Conservation (phyloP, 345 rosid genomes). For the Eucalyptus victrix region DNA sequence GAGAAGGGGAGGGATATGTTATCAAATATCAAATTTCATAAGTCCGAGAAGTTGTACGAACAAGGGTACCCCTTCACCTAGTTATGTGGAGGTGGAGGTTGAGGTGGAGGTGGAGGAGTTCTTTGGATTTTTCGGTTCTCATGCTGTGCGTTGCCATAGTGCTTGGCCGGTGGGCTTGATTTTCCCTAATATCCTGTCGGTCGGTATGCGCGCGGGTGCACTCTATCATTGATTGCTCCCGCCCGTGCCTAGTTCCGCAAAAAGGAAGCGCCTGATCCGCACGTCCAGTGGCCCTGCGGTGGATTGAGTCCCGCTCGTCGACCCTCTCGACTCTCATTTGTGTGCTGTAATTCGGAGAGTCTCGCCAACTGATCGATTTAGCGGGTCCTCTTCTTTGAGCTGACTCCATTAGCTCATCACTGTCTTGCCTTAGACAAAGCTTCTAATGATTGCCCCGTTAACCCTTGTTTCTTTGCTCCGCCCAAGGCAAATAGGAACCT, state of each 20-base stretch:
- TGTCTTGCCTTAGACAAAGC: background rate
- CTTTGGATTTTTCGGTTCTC: background rate
- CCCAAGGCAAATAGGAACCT: background rate
- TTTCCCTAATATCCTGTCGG: background rate
- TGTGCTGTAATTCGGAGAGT: background rate
- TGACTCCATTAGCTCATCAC: background rate
- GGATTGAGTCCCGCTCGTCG: background rate
- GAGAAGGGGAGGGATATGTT: no score
- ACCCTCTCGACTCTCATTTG: background rate
- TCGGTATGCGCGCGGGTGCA: background rate
- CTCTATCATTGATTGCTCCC: background rate
- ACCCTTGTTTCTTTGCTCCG: background rate
- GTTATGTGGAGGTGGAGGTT: no score
- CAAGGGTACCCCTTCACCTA: no score
- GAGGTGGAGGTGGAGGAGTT: background rate
- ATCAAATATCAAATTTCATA: background rate
- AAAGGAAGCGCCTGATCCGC: background rate
- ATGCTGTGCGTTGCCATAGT: conserved; percentile 6
- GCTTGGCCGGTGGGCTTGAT: background rate
- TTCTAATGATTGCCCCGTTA: background rate
- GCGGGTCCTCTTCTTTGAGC: background rate
- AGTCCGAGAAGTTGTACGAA: background rate
- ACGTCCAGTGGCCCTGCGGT: background rate
- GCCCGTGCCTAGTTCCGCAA: background rate
- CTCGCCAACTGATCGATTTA: background rate